These are phyloP conservation scores for Gossypium gossypioides DNA, from an alignment of 441 rosid species.

Conservation along the genomic window DNA sequence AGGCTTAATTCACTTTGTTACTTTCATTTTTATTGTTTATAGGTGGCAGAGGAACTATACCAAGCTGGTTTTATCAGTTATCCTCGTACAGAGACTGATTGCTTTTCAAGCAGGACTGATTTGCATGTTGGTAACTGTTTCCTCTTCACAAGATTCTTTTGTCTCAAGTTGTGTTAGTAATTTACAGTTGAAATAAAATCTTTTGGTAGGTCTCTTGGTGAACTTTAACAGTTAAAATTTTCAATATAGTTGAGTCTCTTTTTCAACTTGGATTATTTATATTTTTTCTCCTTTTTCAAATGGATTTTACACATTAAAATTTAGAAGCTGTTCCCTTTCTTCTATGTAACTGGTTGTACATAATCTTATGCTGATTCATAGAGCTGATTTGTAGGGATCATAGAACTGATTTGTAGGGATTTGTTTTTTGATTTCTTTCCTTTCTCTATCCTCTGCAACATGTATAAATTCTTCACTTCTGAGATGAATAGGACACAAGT, in stretches of 20 bases:
- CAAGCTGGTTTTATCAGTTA: slow-evolving; percentile 95
- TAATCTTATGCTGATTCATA: background rate
- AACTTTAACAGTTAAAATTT: background rate
- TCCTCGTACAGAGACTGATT: slow-evolving; percentile 95
- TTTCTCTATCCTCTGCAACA: background rate
- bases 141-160: slow-evolving; percentile 7
- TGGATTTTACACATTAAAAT: background rate
- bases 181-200: background rate
- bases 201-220: background rate
- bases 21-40: slow-evolving; percentile 18
- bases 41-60: slow-evolving; percentile 95
- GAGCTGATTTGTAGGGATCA: background rate
- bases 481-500: background rate
- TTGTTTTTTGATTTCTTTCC: background rate
- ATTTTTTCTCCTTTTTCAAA: background rate
- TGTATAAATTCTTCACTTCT: background rate
- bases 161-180: slow-evolving; percentile 12
- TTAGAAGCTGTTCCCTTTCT: background rate
- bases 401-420: background rate
- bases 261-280: background rate
- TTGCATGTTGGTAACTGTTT: slow-evolving; percentile 62
- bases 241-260: background rate
- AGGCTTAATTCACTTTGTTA: background rate
- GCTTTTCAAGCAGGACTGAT: slow-evolving; percentile 77
- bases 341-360: background rate